phyloP scores from a whole-genome alignment of 176 grass and related monocot species.

The Zizania latifolia region DNA sequence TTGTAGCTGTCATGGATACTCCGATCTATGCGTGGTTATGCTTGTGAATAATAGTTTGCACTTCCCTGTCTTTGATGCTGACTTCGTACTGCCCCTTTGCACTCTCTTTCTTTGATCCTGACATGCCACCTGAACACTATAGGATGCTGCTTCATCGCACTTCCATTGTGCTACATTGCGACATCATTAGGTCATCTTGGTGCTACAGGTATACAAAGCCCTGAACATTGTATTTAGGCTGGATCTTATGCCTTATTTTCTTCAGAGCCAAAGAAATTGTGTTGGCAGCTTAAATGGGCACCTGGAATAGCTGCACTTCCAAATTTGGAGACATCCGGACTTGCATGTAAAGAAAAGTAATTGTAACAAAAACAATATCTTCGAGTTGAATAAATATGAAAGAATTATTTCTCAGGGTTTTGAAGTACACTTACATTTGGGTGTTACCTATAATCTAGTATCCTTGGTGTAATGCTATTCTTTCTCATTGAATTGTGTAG shows the following conservation, averaged over 20 bases:
- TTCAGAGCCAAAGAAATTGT: background rate
- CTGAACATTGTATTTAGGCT: background rate
- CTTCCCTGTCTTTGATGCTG: constrained; percentile 35
- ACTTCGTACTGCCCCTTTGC: constrained; percentile 26
- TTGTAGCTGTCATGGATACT: constrained; percentile 13
- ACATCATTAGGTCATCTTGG: constrained; percentile 16
- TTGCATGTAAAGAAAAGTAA: background rate
- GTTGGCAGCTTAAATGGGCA: background rate
- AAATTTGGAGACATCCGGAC: background rate
- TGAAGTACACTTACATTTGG: constrained; percentile 47
- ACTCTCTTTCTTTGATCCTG: constrained; percentile 38
- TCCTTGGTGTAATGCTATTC: constrained; percentile 41
- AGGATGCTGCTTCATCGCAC: background rate
- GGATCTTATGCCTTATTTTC: constrained; percentile 4
- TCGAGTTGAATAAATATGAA: constrained; percentile 46
- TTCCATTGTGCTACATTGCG: constrained; percentile 14
- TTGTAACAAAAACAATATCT: constrained; percentile 19
- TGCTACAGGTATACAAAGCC: background rate
- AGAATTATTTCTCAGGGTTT: constrained; percentile 43
- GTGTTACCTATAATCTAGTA: constrained; percentile 43
- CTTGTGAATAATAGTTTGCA: constrained; percentile 37
- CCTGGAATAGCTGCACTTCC: background rate
- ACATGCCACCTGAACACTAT: constrained; percentile 44
- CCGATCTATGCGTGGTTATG: background rate
- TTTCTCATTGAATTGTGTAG: constrained; percentile 38